Percentiles rank a stretch among this genome's conserved stretches.
phyloP scores from a whole-genome alignment of 352 stramenopile species.

The Nothophytophthora sp. region DNA sequence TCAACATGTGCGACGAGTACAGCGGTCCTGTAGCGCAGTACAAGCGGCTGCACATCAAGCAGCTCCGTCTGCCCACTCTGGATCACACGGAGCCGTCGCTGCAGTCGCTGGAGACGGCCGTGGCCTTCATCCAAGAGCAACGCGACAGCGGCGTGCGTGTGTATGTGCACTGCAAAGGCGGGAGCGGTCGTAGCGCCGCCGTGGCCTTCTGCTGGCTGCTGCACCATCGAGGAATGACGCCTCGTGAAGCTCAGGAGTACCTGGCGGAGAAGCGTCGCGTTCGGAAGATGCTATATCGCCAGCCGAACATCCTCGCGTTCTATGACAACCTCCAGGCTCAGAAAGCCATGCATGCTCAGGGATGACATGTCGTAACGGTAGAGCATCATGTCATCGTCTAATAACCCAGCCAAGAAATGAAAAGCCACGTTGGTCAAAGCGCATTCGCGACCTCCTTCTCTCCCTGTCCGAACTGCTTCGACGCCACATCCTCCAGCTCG shows the following conservation, averaged over 20 bases:
- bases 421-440: too few relatives aligned
- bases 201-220: conserved; percentile 93
- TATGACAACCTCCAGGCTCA: conserved; percentile 52
- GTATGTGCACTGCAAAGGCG: conserved; percentile 97
- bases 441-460: conserved; percentile 5
- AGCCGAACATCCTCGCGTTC: conserved; percentile 87
- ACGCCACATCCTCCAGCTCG: conserved; percentile 14
- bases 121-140: conserved; percentile 92
- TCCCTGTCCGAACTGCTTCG: conserved; percentile 1
- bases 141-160: conserved; percentile 83
- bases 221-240: conserved; percentile 64
- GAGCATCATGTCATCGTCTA: too few relatives aligned
- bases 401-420: too few relatives aligned
- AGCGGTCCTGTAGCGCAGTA: conserved; percentile 88
- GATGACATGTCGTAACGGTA: too few relatives aligned
- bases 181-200: conserved; percentile 93
- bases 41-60: conserved; percentile 82
- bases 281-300: conserved; percentile 86
- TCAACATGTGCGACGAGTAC: conserved; percentile 98
- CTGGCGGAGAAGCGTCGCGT: conserved; percentile 90
- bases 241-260: conserved; percentile 85
- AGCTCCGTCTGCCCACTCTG: conserved; percentile 91
- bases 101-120: conserved; percentile 61
- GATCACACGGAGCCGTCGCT: conserved; percentile 86
- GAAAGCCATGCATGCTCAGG: too few relatives aligned